A percentile compares a stretch with the other conserved stretches of the same genome.
These are phyloP conservation scores for Populus tremula DNA, from an alignment of 345 rosid species.

Conservation along the genomic window DNA sequence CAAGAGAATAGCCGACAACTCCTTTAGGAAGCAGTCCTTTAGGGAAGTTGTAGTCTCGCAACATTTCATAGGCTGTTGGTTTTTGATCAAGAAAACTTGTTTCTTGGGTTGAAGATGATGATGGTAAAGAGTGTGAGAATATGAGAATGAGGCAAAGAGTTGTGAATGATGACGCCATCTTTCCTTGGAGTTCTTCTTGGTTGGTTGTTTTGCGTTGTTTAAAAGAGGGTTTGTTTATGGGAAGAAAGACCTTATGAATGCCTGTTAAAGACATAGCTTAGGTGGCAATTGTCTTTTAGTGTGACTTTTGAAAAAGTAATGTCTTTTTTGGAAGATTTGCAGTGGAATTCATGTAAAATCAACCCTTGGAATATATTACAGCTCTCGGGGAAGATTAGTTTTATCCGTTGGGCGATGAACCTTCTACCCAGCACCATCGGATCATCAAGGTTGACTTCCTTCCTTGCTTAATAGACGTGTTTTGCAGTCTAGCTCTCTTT, in stretches of 20 bases:
- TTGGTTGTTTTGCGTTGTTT: background rate
- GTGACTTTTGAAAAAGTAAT: too few species aligned
- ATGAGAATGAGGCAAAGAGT: background rate
- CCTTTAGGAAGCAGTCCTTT: conserved; percentile 59
- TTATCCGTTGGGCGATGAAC: too few species aligned
- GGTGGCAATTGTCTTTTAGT: too few species aligned
- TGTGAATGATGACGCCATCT: background rate
- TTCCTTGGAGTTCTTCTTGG: background rate
- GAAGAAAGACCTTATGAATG: background rate
- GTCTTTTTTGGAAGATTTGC: too few species aligned
- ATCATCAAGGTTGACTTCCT: too few species aligned
- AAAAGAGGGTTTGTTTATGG: background rate
- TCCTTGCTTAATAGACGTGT: too few species aligned
- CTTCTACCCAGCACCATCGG: too few species aligned
- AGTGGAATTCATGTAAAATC: too few species aligned
- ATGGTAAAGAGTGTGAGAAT: background rate
- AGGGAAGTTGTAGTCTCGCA: conserved; percentile 46
- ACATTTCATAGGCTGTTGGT: conserved; percentile 44
- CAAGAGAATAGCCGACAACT: conserved; percentile 46
- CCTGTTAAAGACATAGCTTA: background rate
- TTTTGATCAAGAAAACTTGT: background rate
- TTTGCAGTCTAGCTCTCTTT: too few species aligned
- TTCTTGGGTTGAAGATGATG: background rate
- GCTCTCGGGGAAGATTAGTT: too few species aligned
- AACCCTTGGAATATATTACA: too few species aligned